Base-by-base conservation (phyloP, 306 rosid genomes). In the Cucumis cinereus region DNA sequence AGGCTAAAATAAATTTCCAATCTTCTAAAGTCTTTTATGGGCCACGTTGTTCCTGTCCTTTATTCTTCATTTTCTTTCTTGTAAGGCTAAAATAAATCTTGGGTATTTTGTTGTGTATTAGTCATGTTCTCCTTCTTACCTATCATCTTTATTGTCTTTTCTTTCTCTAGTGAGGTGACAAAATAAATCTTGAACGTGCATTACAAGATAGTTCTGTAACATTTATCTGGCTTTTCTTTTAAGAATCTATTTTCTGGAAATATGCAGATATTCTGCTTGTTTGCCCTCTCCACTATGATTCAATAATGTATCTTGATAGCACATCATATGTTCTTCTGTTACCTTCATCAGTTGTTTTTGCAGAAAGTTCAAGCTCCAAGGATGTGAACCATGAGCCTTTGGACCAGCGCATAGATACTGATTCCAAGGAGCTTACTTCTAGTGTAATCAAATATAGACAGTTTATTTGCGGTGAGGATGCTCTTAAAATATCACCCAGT, bases 401-500 rank as follows among this genome's bases (percentile, higher is more conserved):
- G 83, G 85, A 80, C 76, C 86, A 84, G 81, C 73, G 79, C 81
- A 88, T 85, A 68, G 86, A 77, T 59, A 74, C 82, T 72, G 86
- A 85, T 73, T 81, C 89, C 66, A 81, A 81, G 83, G 90, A 88
- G 66, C 77, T 41, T 76, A 79, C 55, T 67, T 79, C 79, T 15
- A 83, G 82, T 66, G 35, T 82, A 63, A 80, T 14, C 28, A 90
- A 84, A 71, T 83, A 82, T 79, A 90, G 79, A 76, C 77, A 86
- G 77, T 85, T 86, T 79, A 88, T 94, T 76, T 89, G 86, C 49
- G 99, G 97, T 9, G 99, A 92, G 84, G 99, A 94, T 83, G 92
- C 97, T 57, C 82, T 90, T 68, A 86, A 88, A 85, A 85, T 90
- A 86, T 84, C 93, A 52, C 92, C 93, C 14, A 33, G 77, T 23